Evolutionary conservation across 2,329 filamentous ascomycete genomes (phyloP).

Genomic region (Fusarium xyrophilum): DNA sequence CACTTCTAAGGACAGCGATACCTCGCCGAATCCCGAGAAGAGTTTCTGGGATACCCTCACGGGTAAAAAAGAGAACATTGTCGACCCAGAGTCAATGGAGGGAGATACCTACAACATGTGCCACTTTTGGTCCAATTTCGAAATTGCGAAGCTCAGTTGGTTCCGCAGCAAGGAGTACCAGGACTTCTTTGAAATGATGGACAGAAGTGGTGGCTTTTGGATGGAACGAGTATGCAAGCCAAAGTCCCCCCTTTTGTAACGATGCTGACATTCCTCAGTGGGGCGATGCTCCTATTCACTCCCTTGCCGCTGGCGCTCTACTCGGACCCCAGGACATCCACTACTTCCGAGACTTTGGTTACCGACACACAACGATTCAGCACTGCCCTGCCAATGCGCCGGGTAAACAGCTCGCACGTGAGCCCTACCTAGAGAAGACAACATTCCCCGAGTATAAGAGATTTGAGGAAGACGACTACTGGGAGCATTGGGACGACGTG

Average conservation of each 20-base stretch:
- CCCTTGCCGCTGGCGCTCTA: slow-evolving; percentile 89
- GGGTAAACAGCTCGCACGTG: slow-evolving; percentile 79
- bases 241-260: background rate
- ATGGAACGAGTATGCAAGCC: slow-evolving; percentile 80
- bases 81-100: slow-evolving; percentile 94
- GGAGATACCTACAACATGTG: slow-evolving; percentile 99
- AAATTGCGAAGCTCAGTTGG: slow-evolving; percentile 93
- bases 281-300: slow-evolving; percentile 98
- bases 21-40: slow-evolving; percentile 74
- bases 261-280: slow-evolving; percentile 65
- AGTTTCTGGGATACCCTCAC: slow-evolving; percentile 78
- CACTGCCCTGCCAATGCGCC: slow-evolving; percentile 97
- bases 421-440: slow-evolving; percentile 82
- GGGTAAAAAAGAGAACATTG: slow-evolving; percentile 73
- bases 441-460: slow-evolving; percentile 83
- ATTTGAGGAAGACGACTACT: slow-evolving; percentile 93
- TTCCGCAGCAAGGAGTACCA: slow-evolving; percentile 98
- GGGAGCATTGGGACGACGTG: slow-evolving; percentile 83
- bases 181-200: slow-evolving; percentile 99
- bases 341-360: slow-evolving; percentile 99
- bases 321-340: slow-evolving; percentile 85
- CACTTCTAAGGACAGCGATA: slow-evolving; percentile 67
- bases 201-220: slow-evolving; percentile 97
- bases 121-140: slow-evolving; percentile 99
- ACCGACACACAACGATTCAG: slow-evolving; percentile 97